Evolutionary conservation across 192 early-diverging fungal species (phyloP), one percentile per base, ranked within the genome.

Genomic region (Kappamyces sp.): DNA sequence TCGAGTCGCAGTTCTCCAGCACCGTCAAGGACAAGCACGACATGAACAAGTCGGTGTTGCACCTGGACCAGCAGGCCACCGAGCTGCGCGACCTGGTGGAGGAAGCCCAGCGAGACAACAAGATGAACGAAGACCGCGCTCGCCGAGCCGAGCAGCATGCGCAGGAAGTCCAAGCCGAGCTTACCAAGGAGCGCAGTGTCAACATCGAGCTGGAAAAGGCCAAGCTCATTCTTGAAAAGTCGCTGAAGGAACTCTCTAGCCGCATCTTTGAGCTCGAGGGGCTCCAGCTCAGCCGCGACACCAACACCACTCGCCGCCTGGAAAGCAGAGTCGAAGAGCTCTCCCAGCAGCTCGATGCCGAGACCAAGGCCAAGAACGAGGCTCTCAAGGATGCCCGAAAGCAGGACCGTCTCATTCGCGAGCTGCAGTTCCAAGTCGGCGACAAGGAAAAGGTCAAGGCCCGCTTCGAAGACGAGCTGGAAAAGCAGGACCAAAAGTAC

Each of bases 351-450:
- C 60, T 90, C 3, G 84, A 87, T 13, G 51, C 51, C 9, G 86
- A 87, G 61, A 78, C 74, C 61, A 71, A 73, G 46, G 86, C 87
- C 63, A 85, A 87, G 60, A 67, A 72, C 48, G 84, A 86, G 64
- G 64, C 79, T 0, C 49, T 78, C 5, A 72, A 84, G 57, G 73
- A 72, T 31, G 65, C 75, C 15, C 77, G 87, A 32, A 84, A 85
- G 43, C 70, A 64, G 39, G 91, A 94, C 62, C 76, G 91, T 55
- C 75, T 82, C 55, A 80, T 93, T 61, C 79, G 89, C 12, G 90
- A 93, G 71, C 71, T 93, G 52, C 90, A 93, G 70, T 89, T 88
- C 73, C 89, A 93, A 61, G 65, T 94, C 5, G 67, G 73, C 34
- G 92, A 94, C 69, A 74, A 78, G 54, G 89, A 94, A 35, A 90